Evolutionary conservation across 1,139 yeast genomes (phyloP).

Genomic region (Taiozyma sp.): DNA sequence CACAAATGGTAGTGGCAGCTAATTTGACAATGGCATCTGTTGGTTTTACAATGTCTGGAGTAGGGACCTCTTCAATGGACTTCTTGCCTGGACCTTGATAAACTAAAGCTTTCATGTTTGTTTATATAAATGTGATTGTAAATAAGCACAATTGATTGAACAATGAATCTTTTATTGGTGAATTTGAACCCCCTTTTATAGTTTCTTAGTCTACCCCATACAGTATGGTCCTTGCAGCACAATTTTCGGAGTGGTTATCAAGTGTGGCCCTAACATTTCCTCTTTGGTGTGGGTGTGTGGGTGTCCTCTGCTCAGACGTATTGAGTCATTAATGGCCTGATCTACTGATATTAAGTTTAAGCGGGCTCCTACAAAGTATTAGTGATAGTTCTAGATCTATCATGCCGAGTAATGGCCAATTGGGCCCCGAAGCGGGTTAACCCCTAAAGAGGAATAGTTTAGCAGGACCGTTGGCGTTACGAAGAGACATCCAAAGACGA

Average conservation of each 20-base stretch:
- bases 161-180: not conserved
- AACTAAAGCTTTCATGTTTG: conserved; percentile 39
- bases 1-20: conserved; percentile 42
- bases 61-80: conserved; percentile 32
- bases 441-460: too few species aligned
- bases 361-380: too few species aligned
- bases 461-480: too few species aligned
- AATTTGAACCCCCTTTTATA: not conserved
- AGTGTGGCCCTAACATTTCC: not conserved
- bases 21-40: conserved; percentile 42
- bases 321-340: too few species aligned
- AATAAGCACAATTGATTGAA: not conserved
- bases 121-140: not conserved
- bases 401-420: not conserved
- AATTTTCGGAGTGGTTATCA: not conserved
- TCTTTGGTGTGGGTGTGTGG: not conserved
- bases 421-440: not conserved
- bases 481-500: too few species aligned
- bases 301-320: too few species aligned
- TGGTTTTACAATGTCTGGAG: conserved; percentile 31
- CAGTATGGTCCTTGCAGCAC: not conserved
- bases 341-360: too few species aligned
- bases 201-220: not conserved
- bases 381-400: too few species aligned
- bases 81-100: conserved; percentile 37